Conservation (phyloP, 371 early-diverging fungal species). For the Rhizopus microsporus region DNA sequence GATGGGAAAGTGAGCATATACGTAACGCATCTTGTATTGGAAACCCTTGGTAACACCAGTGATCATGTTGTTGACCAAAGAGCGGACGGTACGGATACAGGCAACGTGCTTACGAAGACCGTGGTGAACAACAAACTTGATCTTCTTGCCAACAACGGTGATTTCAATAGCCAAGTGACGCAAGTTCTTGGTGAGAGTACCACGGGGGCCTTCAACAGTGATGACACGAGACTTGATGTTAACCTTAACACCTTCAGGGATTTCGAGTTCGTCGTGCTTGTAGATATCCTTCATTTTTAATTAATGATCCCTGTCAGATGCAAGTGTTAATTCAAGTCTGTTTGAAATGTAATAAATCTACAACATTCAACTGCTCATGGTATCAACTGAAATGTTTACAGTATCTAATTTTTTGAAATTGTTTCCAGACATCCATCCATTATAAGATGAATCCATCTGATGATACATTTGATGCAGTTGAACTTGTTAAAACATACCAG, state of each 20-base stretch:
- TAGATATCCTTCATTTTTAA: constrained; percentile 67
- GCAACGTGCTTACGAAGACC: constrained; percentile 97
- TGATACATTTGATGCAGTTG: not conserved
- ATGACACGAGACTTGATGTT: constrained; percentile 75
- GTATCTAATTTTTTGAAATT: not conserved
- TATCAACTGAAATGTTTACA: too few species aligned
- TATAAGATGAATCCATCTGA: constrained; percentile 2
- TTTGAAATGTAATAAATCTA: too few species aligned
- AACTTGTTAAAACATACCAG: constrained; percentile 24
- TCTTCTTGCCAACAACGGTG: constrained; percentile 63
- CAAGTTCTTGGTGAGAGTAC: constrained; percentile 80
- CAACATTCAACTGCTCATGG: too few species aligned
- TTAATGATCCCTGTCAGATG: too few species aligned
- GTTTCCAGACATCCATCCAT: not conserved
- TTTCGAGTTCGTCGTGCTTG: constrained; percentile 77
- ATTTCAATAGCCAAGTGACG: constrained; percentile 94
- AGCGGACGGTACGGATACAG: constrained; percentile 97
- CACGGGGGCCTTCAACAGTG: constrained; percentile 86
- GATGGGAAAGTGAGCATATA: constrained; percentile 99
- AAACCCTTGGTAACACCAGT: constrained; percentile 99
- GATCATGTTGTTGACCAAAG: constrained; percentile 97
- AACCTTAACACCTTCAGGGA: constrained; percentile 77
- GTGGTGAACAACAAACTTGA: constrained; percentile 95
- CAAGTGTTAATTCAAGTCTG: too few species aligned
- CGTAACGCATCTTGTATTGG: constrained; percentile 99